These are phyloP conservation scores for Sanghuangporus baumii DNA, from an alignment of 1,284 basidiomycete genomes.

Conservation along the genomic window DNA sequence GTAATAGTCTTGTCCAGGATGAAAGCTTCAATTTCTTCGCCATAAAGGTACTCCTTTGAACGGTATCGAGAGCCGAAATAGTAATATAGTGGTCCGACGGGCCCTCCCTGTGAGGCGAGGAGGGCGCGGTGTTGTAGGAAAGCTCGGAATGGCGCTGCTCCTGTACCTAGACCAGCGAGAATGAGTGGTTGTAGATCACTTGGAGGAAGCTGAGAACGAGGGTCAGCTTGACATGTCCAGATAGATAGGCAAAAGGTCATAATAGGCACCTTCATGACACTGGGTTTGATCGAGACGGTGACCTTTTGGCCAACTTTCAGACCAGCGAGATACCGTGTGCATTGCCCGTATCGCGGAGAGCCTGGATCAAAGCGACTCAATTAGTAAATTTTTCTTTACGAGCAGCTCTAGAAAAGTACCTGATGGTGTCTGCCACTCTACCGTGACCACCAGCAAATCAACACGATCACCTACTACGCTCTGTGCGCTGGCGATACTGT, in stretches of 20 bases:
- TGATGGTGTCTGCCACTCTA: constrained; percentile 86
- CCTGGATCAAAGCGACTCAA: constrained; percentile 38
- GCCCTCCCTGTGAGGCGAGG: constrained; percentile 70
- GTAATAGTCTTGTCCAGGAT: constrained; percentile 82
- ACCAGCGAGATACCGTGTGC: constrained; percentile 89
- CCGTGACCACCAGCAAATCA: constrained; percentile 92
- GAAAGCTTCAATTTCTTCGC: constrained; percentile 84
- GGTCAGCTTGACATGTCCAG: not conserved
- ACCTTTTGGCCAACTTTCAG: constrained; percentile 88
- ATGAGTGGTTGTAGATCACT: constrained; percentile 87
- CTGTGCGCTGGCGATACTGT: constrained; percentile 95
- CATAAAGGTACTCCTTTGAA: constrained; percentile 94
- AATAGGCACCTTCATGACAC: constrained; percentile 91
- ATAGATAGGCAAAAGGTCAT: not conserved
- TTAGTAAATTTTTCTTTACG: constrained; percentile 1
- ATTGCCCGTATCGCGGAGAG: constrained; percentile 84
- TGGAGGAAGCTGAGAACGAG: constrained; percentile 66
- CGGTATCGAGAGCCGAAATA: constrained; percentile 98
- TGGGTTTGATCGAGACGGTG: constrained; percentile 97
- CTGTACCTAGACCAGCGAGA: constrained; percentile 97
- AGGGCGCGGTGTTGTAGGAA: constrained; percentile 94
- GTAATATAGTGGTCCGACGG: constrained; percentile 90
- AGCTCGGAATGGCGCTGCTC: constrained; percentile 96
- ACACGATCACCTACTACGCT: constrained; percentile 92
- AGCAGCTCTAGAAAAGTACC: constrained; percentile 41